These are phyloP conservation scores for Elsinoe fawcettii DNA, from an alignment of 2,329 filamentous ascomycete genomes.

Conservation along the genomic window DNA sequence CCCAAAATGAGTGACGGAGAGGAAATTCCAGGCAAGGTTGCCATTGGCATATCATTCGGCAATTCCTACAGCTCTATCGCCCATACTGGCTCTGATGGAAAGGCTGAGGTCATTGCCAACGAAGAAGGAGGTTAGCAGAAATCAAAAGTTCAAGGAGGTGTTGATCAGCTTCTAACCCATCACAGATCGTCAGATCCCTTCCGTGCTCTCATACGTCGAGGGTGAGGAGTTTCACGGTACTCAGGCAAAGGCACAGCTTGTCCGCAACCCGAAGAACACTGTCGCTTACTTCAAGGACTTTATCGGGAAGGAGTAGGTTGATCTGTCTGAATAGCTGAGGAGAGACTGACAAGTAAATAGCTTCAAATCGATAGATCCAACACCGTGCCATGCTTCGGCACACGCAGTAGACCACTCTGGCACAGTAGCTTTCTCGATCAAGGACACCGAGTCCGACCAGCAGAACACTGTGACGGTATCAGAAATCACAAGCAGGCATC, in stretches of 20 bases:
- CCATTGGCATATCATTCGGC: conserved; percentile 95
- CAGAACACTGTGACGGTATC: conserved; percentile 65
- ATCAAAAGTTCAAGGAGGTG: background rate
- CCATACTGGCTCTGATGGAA: conserved; percentile 76
- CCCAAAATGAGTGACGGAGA: conserved; percentile 45
- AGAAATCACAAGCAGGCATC: conserved; percentile 76
- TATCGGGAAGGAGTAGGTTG: conserved; percentile 79
- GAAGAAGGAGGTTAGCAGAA: conserved; percentile 75
- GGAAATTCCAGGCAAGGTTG: conserved; percentile 49
- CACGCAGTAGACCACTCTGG: conserved; percentile 71
- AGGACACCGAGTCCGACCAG: conserved; percentile 50
- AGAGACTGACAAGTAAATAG: conserved; percentile 28
- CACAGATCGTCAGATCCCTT: conserved; percentile 89
- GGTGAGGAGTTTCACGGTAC: conserved; percentile 95
- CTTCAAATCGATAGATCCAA: conserved; percentile 94
- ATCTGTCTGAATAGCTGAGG: background rate
- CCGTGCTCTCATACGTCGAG: conserved; percentile 85
- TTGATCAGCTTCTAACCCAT: background rate
- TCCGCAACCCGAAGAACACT: conserved; percentile 89
- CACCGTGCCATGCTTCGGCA: conserved; percentile 85
- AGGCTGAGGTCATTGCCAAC: conserved; percentile 96
- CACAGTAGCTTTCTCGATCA: conserved; percentile 71
- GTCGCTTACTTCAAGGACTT: conserved; percentile 95
- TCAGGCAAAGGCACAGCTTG: conserved; percentile 87
- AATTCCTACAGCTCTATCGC: conserved; percentile 98